phyloP scores from a whole-genome alignment of 1,139 yeast genomes.

The Pichiaceae sp. region DNA sequence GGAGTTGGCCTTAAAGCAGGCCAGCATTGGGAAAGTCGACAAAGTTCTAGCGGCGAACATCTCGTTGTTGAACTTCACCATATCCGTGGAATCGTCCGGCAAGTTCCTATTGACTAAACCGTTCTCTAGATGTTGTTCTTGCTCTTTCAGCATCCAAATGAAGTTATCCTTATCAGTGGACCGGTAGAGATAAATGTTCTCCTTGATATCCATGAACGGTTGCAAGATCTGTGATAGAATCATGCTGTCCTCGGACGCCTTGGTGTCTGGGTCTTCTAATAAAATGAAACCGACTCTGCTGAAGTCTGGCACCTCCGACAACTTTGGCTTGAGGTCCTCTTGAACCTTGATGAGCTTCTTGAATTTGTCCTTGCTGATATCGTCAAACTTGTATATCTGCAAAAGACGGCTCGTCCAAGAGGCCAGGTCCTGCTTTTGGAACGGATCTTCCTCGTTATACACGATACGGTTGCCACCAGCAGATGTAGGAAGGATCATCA shows the following conservation, averaged over 20 bases:
- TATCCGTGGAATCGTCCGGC: constrained; percentile 4
- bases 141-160: constrained; percentile 31
- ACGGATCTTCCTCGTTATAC: constrained; percentile 15
- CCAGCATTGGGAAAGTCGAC: constrained; percentile 52
- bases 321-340: constrained; percentile 3
- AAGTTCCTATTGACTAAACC: constrained; percentile 21
- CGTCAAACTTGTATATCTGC: constrained; percentile 28
- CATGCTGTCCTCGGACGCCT: constrained; percentile 51
- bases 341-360: constrained; percentile 23
- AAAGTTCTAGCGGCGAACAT: constrained; percentile 43
- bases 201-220: constrained; percentile 47
- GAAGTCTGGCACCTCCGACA: constrained; percentile 23
- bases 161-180: constrained; percentile 37
- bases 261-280: constrained; percentile 42
- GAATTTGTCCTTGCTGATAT: constrained; percentile 31
- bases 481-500: constrained; percentile 31
- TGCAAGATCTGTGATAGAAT: constrained; percentile 53
- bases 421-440: constrained; percentile 19
- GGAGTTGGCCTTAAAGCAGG: constrained; percentile 50
- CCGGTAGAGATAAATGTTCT: constrained; percentile 44
- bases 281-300: constrained; percentile 45
- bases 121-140: constrained; percentile 36
- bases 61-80: constrained; percentile 30
- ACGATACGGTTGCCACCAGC: constrained; percentile 28
- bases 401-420: constrained; percentile 30